phyloP scores from a whole-genome alignment of 2,329 filamentous ascomycete genomes.

The Raffaelea arxii region DNA sequence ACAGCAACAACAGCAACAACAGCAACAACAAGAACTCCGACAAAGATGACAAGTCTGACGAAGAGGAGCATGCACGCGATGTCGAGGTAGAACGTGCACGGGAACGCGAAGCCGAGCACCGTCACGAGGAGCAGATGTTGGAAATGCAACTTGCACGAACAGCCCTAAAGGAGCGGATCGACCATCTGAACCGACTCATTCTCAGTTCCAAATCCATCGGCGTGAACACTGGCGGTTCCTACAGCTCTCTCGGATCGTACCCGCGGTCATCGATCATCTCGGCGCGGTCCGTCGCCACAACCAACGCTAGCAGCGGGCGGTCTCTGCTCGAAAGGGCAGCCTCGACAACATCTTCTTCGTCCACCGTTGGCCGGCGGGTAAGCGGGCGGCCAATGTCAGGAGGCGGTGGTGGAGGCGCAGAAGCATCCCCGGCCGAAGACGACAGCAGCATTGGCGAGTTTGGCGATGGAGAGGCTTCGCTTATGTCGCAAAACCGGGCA shows the following conservation, averaged over 20 bases:
- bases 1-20: background rate
- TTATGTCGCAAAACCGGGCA: conserved; percentile 80
- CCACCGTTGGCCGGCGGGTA: conserved; percentile 47
- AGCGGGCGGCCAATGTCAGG: conserved; percentile 33
- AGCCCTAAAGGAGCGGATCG: conserved; percentile 91
- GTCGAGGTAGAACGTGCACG: conserved; percentile 63
- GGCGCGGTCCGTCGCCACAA: conserved; percentile 38
- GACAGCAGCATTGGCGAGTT: conserved; percentile 71
- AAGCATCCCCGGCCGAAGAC: conserved; percentile 39
- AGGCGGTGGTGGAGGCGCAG: conserved; percentile 23
- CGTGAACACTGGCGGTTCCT: conserved; percentile 70
- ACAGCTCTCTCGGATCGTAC: conserved; percentile 57
- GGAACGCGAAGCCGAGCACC: conserved; percentile 71
- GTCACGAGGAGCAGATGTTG: conserved; percentile 94
- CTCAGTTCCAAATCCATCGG: conserved; percentile 92
- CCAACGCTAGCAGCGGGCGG: conserved; percentile 29
- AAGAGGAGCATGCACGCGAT: conserved; percentile 52
- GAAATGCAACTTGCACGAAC: conserved; percentile 97
- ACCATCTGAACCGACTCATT: conserved; percentile 91
- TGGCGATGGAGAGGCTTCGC: conserved; percentile 74
- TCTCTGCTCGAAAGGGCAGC: conserved; percentile 52
- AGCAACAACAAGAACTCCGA: background rate
- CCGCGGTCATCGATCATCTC: conserved; percentile 52
- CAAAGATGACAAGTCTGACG: conserved; percentile 34
- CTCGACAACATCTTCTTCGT: conserved; percentile 56